Conservation (phyloP, 495 filamentous ascomycete species). For the Penicillium odoratum region DNA sequence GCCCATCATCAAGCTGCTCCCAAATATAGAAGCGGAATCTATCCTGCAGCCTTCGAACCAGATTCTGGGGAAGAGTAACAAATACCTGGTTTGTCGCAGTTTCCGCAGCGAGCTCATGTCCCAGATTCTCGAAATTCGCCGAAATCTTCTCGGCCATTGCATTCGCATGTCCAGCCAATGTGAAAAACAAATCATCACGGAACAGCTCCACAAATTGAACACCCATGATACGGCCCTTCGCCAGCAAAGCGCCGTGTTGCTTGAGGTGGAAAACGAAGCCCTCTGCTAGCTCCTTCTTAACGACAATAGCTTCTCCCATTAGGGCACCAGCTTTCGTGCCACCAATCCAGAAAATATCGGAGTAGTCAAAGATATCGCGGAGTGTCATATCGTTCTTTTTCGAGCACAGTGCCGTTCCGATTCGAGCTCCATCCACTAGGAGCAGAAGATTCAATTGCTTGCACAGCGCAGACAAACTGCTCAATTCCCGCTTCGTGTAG, state of each 20-base stretch:
- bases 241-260: slow-evolving; percentile 45
- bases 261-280: slow-evolving; percentile 47
- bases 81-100: slow-evolving; percentile 44
- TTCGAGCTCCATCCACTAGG: slow-evolving; percentile 43
- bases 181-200: slow-evolving; percentile 38
- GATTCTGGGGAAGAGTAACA: slow-evolving; percentile 25
- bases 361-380: slow-evolving; percentile 38
- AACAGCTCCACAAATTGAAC: slow-evolving; percentile 48
- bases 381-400: slow-evolving; percentile 35
- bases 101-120: slow-evolving; percentile 30
- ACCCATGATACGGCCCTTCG: slow-evolving; percentile 43
- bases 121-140: slow-evolving; percentile 28
- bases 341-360: slow-evolving; percentile 49
- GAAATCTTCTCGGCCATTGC: slow-evolving; percentile 40
- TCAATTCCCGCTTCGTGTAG: slow-evolving; percentile 38
- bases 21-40: slow-evolving; percentile 38
- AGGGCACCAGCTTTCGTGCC: slow-evolving; percentile 47
- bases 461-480: slow-evolving; percentile 33
- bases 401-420: slow-evolving; percentile 40
- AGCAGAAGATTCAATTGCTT: slow-evolving; percentile 35
- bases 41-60: slow-evolving; percentile 27
- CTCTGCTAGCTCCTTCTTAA: slow-evolving; percentile 35
- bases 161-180: slow-evolving; percentile 42
- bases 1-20: slow-evolving; percentile 31
- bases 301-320: slow-evolving; percentile 45